A percentile compares a stretch with the other conserved stretches of the same genome.
Evolutionary conservation across 1,284 basidiomycete genomes (phyloP).

Genomic region (Leccinum pachyderme): DNA sequence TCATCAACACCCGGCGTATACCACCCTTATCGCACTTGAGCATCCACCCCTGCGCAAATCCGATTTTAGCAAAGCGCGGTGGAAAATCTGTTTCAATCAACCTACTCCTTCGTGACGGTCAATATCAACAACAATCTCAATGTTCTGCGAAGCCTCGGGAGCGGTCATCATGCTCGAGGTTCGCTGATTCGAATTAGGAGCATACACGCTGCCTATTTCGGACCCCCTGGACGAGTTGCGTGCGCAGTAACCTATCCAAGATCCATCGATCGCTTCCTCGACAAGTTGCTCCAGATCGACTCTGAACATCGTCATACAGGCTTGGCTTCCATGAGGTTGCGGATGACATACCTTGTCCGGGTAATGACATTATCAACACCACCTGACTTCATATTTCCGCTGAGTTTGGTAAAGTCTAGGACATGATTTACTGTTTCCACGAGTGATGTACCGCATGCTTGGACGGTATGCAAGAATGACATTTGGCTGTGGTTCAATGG

Average conservation of each 20-base stretch:
- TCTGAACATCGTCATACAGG: constrained; percentile 36
- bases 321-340: neutral
- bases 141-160: constrained; percentile 43
- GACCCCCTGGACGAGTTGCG: constrained; percentile 65
- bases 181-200: constrained; percentile 56
- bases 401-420: constrained; percentile 93
- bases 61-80: constrained; percentile 7
- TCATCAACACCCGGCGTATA: constrained; percentile 91
- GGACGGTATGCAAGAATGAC: constrained; percentile 87
- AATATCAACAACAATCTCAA: constrained; percentile 90
- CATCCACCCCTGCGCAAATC: constrained; percentile 69
- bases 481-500: constrained; percentile 76
- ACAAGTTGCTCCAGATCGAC: constrained; percentile 87
- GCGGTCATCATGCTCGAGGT: constrained; percentile 36
- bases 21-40: constrained; percentile 91
- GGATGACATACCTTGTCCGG: constrained; percentile 50
- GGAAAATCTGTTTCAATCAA: constrained; percentile 8
- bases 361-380: constrained; percentile 74
- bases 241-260: constrained; percentile 91
- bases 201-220: constrained; percentile 91
- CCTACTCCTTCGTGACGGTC: constrained; percentile 66
- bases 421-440: constrained; percentile 95
- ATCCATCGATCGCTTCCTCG: constrained; percentile 95
- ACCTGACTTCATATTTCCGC: constrained; percentile 79
- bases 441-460: constrained; percentile 82